Conservation (phyloP, 75 land plant genomes). For the Selaginella tamariscina region DNA sequence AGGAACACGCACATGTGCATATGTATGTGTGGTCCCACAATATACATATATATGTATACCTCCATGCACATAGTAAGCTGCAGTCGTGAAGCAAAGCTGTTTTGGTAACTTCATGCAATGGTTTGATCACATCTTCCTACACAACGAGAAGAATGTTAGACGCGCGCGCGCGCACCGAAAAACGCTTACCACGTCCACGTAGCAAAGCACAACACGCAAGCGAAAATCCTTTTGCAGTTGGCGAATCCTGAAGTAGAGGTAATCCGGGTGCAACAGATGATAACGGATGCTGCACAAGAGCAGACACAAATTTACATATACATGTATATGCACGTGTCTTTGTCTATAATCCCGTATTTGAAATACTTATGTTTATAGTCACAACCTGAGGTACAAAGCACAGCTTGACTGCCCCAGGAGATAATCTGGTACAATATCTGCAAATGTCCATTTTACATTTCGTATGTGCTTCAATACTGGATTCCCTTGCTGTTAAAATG, state of each 20-base stretch:
- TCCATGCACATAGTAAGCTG: slow-evolving; percentile 95
- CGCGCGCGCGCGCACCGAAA: background rate
- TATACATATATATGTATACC: slow-evolving; percentile 33
- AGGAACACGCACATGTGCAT: background rate
- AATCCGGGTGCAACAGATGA: slow-evolving; percentile 97
- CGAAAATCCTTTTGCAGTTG: slow-evolving; percentile 80
- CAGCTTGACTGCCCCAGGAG: slow-evolving; percentile 68
- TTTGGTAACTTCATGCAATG: slow-evolving; percentile 88
- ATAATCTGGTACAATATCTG: slow-evolving; percentile 82
- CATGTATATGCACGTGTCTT: background rate
- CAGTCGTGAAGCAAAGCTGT: slow-evolving; percentile 93
- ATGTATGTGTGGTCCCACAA: background rate
- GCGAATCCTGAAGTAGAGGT: slow-evolving; percentile 83
- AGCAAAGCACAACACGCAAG: slow-evolving; percentile 78
- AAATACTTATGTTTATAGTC: background rate
- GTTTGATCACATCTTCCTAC: slow-evolving; percentile 95
- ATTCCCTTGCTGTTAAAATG: slow-evolving; percentile 75
- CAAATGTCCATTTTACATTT: slow-evolving; percentile 79
- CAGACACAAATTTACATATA: background rate
- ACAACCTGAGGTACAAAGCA: slow-evolving; percentile 88
- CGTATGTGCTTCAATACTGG: slow-evolving; percentile 82
- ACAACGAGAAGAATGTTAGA: slow-evolving; percentile 11
- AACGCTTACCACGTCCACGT: slow-evolving; percentile 83
- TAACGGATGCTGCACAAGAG: slow-evolving; percentile 70
- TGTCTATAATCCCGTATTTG: background rate